Base-by-base conservation (phyloP, 805 yeast genomes). In the Starmerella vitae region DNA sequence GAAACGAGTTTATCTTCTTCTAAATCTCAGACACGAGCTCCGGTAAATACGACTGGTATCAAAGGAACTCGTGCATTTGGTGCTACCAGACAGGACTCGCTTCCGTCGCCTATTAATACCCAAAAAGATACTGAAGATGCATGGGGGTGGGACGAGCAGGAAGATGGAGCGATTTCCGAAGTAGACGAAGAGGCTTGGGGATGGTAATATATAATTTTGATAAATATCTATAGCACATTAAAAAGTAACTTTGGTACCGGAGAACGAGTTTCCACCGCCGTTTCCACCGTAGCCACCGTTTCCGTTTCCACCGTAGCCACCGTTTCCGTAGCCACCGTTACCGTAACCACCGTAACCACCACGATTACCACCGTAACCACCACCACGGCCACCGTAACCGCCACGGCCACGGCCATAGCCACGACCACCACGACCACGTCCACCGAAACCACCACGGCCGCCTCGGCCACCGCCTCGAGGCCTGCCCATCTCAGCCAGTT, bases 401-500 rank as follows among this genome's bases (percentile, higher is more conserved):
- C 37, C 32, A 25, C 49, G 36, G 20, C 45, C 39, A 12, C 44
- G 20, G 24, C 42, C 34, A 29, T 41, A 29, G 22, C 41, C 22
- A 18, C 43, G 39, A 24, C 45, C 35, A 20, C 39, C 29, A 17
- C 43, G 34, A 27, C 50, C 34, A 34, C 47, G 41, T 15, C 46
- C 47, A 20, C 53, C 45, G 36, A 43, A 31, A 30, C 52, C 42
- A 24, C 52, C 49, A 33, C 59, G 71, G 45, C 78, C 67, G 36
- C 57, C 61, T 35, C 75, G 70, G 50, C 78, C 76, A 50, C 83
- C 75, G 51, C 79, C 77, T 42, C 76, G 70, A 46, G 82, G 81
- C 58, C 78, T 76, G 53, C 79, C 83, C 66, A 74, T 76, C 59
- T 74, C 76, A 58, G 70, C 70, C 55, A 91, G 71, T 58, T 75